These are phyloP conservation scores for Neostapfia colusana DNA, from an alignment of 176 grass and related monocot species.

Conservation along the genomic window DNA sequence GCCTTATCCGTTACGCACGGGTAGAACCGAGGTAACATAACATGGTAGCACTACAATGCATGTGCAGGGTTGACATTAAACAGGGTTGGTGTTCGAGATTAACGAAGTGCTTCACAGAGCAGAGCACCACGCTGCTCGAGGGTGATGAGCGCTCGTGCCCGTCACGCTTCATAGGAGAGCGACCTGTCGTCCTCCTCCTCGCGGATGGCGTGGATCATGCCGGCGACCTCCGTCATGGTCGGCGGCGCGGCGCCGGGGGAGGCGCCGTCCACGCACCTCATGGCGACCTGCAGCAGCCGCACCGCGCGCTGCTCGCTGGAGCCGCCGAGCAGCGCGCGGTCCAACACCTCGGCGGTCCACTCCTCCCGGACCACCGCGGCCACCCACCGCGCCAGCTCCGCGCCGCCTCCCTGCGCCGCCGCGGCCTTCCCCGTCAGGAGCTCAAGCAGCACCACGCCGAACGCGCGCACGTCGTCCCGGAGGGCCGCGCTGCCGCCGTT, in stretches of 20 bases:
- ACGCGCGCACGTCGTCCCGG: constrained; percentile 44
- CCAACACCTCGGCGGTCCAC: constrained; percentile 79
- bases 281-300: constrained; percentile 55
- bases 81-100: not conserved
- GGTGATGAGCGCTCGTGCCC: not conserved
- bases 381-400: constrained; percentile 65
- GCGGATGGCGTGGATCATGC: constrained; percentile 47
- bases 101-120: not conserved
- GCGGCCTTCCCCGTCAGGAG: constrained; percentile 59
- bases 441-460: constrained; percentile 64
- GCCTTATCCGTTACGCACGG: not conserved
- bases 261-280: constrained; percentile 51
- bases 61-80: not conserved
- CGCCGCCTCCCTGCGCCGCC: constrained; percentile 40
- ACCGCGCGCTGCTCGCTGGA: constrained; percentile 57
- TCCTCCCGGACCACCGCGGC: constrained; percentile 62
- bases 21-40: not conserved
- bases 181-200: constrained; percentile 59
- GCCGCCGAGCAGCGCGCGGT: constrained; percentile 48
- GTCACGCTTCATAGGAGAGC: constrained; percentile 28
- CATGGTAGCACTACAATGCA: not conserved
- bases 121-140: not conserved
- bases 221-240: constrained; percentile 46
- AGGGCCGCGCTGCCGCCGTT: not conserved
- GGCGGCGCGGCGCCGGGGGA: constrained; percentile 29